Base-by-base conservation (phyloP, 495 filamentous ascomycete species). In the Oleoguttula mirabilis region DNA sequence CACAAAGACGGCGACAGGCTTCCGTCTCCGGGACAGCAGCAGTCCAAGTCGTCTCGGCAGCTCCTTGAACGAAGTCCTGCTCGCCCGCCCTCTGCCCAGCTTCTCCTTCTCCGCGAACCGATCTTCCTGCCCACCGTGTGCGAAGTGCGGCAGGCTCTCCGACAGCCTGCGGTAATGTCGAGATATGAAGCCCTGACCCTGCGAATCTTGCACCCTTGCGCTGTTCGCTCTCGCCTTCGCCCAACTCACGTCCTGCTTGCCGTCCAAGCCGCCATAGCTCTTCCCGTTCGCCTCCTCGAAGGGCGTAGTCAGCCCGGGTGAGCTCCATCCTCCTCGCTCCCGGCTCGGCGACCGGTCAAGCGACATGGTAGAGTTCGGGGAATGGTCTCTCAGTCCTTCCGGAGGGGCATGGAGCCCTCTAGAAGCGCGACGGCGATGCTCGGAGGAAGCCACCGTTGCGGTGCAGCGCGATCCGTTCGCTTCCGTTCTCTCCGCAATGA, bases 281-380 rank as follows among this genome's bases (percentile, higher is more conserved):
- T 44, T 40, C 15, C 37, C 37, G 59, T 79, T 86, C 30, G 70
- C 65, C 36, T 61, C 66, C 17, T 62, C 61, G 43, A 60, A 67
- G 6, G 62, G 64, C 43, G 76, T 73, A 35, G 73, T 78, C 38
- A 92, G 68, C 22, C 83, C 84, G 15, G 86, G 86, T 62, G 78
- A 88, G 43, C 83, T 75, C 86, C 87, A 93, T 51, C 84, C 85
- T 55, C 81, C 84, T 48, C 73, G 76, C 41, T 73, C 72, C 46
- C 84, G 85, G 36, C 83, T 88, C 34, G 84, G 84, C 54, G 84
- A 88, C 62, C 83, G 76, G 40, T 84, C 87, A 41, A 86, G 62
- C 51, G 84, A 83, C 86, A 93, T 92, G 48, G 37, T 37, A 10
- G 19, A 12, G 22, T 4, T 3, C 17, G 5, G 34, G 5, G 15